These are phyloP conservation scores for Coniella vitis DNA, from an alignment of 2,329 filamentous ascomycete genomes.

Conservation along the genomic window DNA sequence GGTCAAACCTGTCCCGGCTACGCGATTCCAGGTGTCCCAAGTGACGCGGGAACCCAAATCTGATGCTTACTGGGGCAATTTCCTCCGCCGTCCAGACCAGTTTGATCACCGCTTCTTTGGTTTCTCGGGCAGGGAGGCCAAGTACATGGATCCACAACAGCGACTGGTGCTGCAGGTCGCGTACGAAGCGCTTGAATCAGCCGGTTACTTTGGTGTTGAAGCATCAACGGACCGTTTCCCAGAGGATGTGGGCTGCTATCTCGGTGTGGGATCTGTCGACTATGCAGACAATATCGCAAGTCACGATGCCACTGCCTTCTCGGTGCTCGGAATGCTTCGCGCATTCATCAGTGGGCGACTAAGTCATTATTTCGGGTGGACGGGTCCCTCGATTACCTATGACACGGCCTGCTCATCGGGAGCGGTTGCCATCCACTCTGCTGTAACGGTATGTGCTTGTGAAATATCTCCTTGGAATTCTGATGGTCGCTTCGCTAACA, in stretches of 20 bases:
- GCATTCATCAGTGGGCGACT: conserved; percentile 28
- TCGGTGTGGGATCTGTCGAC: conserved; percentile 9
- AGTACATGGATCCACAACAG: conserved; percentile 25
- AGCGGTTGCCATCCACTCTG: conserved; percentile 27
- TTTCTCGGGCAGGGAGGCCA: conserved; percentile 20
- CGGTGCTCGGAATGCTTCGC: conserved; percentile 11
- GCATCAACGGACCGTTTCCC: background rate
- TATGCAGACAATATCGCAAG: conserved; percentile 8
- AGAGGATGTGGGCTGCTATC: conserved; percentile 25
- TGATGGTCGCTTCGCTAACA: background rate
- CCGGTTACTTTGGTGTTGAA: conserved; percentile 2
- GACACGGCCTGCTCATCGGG: conserved; percentile 35
- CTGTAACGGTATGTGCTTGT: conserved; percentile 15
- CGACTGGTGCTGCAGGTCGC: conserved; percentile 24
- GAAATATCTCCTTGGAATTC: background rate
- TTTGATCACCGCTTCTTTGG: conserved; percentile 23
- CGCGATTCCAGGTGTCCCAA: background rate
- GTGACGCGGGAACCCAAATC: background rate
- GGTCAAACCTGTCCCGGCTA: background rate
- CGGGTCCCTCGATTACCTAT: conserved; percentile 32
- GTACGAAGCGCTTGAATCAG: conserved; percentile 22
- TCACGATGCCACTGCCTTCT: conserved; percentile 5
- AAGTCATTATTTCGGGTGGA: conserved; percentile 35
- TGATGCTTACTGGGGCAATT: conserved; percentile 6
- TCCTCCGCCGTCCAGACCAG: conserved; percentile 1